Percentiles rank a stretch among this genome's conserved stretches.
Conservation (phyloP, 805 yeast genomes). For the Hanseniaspora occidentalis region DNA sequence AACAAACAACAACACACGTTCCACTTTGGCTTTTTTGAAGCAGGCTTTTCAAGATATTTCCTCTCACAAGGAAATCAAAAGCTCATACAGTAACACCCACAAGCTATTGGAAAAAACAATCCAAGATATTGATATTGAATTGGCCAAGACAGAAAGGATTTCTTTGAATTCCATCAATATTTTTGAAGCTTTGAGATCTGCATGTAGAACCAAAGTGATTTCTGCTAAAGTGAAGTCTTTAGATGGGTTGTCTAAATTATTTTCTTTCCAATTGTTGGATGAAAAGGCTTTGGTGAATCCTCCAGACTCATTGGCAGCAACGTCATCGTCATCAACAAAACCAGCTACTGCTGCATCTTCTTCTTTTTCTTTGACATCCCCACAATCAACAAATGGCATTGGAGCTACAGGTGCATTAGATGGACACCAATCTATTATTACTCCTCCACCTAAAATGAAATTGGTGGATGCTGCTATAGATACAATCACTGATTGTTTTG, state of each 20-base stretch:
- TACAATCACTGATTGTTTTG: constrained; percentile 73
- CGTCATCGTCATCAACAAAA: constrained; percentile 21
- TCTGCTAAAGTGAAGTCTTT: constrained; percentile 63
- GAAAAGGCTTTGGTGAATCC: constrained; percentile 41
- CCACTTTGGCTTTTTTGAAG: constrained; percentile 33
- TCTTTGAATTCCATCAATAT: constrained; percentile 37
- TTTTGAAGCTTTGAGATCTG: constrained; percentile 65
- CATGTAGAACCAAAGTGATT: constrained; percentile 55
- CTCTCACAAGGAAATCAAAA: constrained; percentile 45
- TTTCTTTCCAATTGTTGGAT: constrained; percentile 67
- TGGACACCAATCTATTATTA: constrained; percentile 29
- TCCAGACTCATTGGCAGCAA: constrained; percentile 27
- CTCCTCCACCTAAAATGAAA: constrained; percentile 41
- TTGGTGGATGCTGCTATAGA: constrained; percentile 75
- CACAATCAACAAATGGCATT: constrained; percentile 10
- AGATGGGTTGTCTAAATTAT: constrained; percentile 77
- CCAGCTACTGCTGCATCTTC: no score
- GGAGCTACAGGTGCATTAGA: constrained; percentile 11
- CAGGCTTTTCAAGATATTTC: constrained; percentile 47
- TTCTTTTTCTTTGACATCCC: no score
- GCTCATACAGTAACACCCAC: constrained; percentile 26
- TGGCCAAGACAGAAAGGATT: constrained; percentile 13
- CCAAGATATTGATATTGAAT: constrained; percentile 16
- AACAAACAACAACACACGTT: constrained; percentile 16
- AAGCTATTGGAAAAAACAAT: constrained; percentile 22